Evolutionary conservation across 1,284 basidiomycete genomes (phyloP), one percentile per base, ranked within the genome.

Genomic region (Malassezia psittaci): DNA sequence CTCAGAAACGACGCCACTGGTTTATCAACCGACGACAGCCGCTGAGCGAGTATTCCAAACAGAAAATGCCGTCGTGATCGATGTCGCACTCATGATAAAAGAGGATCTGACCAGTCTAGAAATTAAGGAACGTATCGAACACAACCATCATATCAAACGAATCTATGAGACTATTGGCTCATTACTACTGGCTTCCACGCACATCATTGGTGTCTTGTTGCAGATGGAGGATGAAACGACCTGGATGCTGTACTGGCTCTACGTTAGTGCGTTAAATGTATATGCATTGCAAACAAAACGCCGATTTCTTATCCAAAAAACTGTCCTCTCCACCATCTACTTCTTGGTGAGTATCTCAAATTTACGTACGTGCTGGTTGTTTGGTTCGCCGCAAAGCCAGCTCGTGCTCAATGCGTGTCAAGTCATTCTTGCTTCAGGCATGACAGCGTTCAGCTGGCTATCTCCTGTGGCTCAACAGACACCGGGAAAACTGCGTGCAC

Each of bases 21-120:
- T 18, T 24, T 15, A 19, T 19, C 43, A 45, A 16, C 24, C 43
- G 16, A 24, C 46, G 34, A 51, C 33, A 16, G 49, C 42, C 13
- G 42, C 48, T 5, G 33, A 47, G 40, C 48, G 50, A 33, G 69
- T 74, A 38, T 72, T 69, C 41, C 65, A 61, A 48, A 66, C 67
- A 21, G 72, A 74, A 46, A 74, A 74, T 39, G 67, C 67, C 21
- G 68, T 73, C 48, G 63, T 74, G 37, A 56, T 74, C 37, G 70
- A 73, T 53, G 69, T 70, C 44, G 70, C 71, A 5, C 65, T 69
- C 34, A 49, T 60, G 18, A 68, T 66, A 9, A 68, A 65, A 10
- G 51, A 60, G 29, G 55, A 62, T 36, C 40, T 29, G 5, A 51
- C 52, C 32, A 46, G 55, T 5, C 44, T 35, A 0, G 48, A 51